phyloP scores from a whole-genome alignment of 345 rosid genomes.

The Theobroma cacao region DNA sequence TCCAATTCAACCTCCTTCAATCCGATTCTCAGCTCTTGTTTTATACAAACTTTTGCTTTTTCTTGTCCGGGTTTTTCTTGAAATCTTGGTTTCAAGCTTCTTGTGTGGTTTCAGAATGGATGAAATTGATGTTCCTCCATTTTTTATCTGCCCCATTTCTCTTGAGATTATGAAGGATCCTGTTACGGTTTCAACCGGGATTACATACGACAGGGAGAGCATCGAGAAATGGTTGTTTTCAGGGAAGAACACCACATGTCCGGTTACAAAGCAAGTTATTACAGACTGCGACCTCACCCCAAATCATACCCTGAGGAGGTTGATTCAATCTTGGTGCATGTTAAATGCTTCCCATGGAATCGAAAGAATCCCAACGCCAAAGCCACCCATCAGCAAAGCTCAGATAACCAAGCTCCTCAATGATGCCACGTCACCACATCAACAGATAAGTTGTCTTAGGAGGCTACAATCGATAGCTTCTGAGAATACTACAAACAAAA shows the following conservation, averaged over 20 bases:
- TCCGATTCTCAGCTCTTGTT: neutral
- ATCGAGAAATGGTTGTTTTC: constrained; percentile 68
- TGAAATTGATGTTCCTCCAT: constrained; percentile 60
- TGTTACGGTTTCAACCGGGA: constrained; percentile 57
- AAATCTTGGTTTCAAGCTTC: neutral
- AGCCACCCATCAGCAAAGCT: constrained; percentile 52
- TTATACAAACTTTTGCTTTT: neutral
- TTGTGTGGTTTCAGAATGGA: constrained; percentile 33
- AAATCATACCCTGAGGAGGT: constrained; percentile 79
- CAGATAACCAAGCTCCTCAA: constrained; percentile 58
- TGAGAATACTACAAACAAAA: constrained; percentile 54
- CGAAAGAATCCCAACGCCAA: constrained; percentile 89
- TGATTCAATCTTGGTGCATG: constrained; percentile 93
- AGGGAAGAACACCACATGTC: constrained; percentile 50
- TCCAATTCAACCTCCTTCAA: constrained; percentile 16
- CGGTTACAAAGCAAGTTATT: constrained; percentile 68
- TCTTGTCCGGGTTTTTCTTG: neutral
- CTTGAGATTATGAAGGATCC: constrained; percentile 77
- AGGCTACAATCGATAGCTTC: constrained; percentile 50
- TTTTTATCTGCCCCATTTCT: constrained; percentile 72
- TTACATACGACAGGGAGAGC: constrained; percentile 67
- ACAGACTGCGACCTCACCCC: constrained; percentile 65
- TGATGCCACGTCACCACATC: constrained; percentile 41
- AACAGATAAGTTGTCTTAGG: constrained; percentile 46
- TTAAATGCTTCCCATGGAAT: constrained; percentile 75